Evolutionary conservation across 805 yeast species (phyloP).

Genomic region (Nakazawaea pomicola): DNA sequence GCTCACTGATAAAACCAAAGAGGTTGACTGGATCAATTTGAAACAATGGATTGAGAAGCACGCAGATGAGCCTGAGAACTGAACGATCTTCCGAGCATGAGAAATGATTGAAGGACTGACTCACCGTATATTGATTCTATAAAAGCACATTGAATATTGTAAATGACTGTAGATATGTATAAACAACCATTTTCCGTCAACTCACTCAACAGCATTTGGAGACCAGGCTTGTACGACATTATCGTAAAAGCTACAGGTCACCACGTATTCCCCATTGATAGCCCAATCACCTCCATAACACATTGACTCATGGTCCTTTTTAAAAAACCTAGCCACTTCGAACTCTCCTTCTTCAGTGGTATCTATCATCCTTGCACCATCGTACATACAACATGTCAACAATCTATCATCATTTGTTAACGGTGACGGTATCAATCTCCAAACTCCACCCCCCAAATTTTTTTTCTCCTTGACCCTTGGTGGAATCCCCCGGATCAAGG

Average conservation of each 20-base stretch:
- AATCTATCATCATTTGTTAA: constrained; percentile 38
- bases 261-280: constrained; percentile 39
- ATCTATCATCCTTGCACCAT: constrained; percentile 73
- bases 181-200: too few relatives aligned
- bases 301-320: constrained; percentile 82
- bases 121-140: too few relatives aligned
- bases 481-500: constrained; percentile 40
- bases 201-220: constrained; percentile 14
- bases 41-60: constrained; percentile 39
- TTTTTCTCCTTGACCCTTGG: constrained; percentile 42
- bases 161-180: too few relatives aligned
- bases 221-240: constrained; percentile 74
- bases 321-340: constrained; percentile 38
- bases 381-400: constrained; percentile 89
- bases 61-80: constrained; percentile 25
- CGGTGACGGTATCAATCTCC: constrained; percentile 77
- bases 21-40: constrained; percentile 38
- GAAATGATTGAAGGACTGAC: too few relatives aligned
- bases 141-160: too few relatives aligned
- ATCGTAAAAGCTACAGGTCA: constrained; percentile 92
- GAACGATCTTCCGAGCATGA: too few relatives aligned
- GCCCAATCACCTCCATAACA: constrained; percentile 95
- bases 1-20: constrained; percentile 21
- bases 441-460: constrained; percentile 88
- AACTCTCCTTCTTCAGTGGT: constrained; percentile 21